phyloP scores from a whole-genome alignment of 805 yeast genomes.

The Candida sithepensis region DNA sequence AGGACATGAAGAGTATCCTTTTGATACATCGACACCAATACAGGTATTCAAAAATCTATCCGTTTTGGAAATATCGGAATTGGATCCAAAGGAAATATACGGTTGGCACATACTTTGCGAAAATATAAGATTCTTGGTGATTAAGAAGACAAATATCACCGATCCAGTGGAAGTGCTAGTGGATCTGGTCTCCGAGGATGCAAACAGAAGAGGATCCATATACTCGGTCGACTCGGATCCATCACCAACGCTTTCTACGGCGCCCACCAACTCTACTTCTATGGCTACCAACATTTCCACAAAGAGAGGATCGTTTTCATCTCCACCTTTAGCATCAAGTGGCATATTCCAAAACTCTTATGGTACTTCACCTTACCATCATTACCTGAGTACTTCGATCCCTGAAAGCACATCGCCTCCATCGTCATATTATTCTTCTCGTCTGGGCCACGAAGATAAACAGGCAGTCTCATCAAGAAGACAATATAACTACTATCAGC shows the following conservation, averaged over 20 bases:
- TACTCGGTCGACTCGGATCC: constrained; percentile 21
- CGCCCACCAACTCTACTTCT: constrained; percentile 7
- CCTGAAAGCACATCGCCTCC: constrained; percentile 22
- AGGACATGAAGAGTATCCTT: constrained; percentile 67
- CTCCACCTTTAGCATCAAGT: constrained; percentile 13
- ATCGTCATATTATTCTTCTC: constrained; percentile 14
- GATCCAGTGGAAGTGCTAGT: constrained; percentile 52
- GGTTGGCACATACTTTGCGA: constrained; percentile 63
- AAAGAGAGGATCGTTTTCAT: constrained; percentile 18
- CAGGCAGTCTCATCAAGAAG: constrained; percentile 20
- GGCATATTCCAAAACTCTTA: constrained; percentile 15
- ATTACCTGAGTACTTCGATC: constrained; percentile 25
- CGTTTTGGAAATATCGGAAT: constrained; percentile 55
- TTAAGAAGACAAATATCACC: constrained; percentile 46
- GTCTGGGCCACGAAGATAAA: constrained; percentile 14
- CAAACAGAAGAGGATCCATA: constrained; percentile 26
- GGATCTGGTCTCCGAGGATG: constrained; percentile 51
- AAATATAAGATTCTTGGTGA: constrained; percentile 49
- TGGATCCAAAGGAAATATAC: constrained; percentile 60
- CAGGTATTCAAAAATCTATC: constrained; percentile 57
- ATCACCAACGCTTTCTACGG: constrained; percentile 10
- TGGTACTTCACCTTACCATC: constrained; percentile 19
- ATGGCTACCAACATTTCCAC: constrained; percentile 22
- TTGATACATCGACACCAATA: constrained; percentile 68
- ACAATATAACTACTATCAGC: constrained; percentile 24